phyloP scores from a whole-genome alignment of 176 grass and related monocot genomes.

The Oryza rufipogon region DNA sequence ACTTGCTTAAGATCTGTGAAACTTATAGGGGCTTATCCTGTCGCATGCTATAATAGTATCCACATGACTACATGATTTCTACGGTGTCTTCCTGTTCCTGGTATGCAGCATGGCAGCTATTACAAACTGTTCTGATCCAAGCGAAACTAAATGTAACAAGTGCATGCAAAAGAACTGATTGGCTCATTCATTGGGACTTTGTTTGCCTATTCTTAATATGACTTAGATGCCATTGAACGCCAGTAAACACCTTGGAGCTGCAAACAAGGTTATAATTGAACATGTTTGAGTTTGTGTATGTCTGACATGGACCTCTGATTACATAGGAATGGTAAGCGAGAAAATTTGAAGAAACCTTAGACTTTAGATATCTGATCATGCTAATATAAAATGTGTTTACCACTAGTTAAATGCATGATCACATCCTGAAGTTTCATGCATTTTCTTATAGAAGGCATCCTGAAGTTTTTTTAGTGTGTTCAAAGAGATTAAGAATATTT shows the following conservation, averaged over 20 bases:
- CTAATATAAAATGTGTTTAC: background rate
- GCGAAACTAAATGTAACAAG: background rate
- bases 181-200: background rate
- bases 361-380: constrained; percentile 12
- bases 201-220: background rate
- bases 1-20: background rate
- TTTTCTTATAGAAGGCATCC: background rate
- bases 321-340: background rate
- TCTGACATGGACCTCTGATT: background rate
- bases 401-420: background rate
- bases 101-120: background rate
- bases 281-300: background rate
- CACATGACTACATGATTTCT: constrained; percentile 4
- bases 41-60: constrained; percentile 12
- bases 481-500: background rate
- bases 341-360: constrained; percentile 11
- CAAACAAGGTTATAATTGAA: background rate
- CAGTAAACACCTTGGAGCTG: background rate
- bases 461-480: background rate
- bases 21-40: background rate
- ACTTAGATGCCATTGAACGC: background rate
- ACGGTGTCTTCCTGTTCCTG: background rate
- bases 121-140: constrained; percentile 8
- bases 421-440: background rate
- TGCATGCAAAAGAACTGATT: constrained; percentile 3